These are phyloP conservation scores for Dendrothele bispora DNA, from an alignment of 768 basidiomycete species.

Conservation along the genomic window DNA sequence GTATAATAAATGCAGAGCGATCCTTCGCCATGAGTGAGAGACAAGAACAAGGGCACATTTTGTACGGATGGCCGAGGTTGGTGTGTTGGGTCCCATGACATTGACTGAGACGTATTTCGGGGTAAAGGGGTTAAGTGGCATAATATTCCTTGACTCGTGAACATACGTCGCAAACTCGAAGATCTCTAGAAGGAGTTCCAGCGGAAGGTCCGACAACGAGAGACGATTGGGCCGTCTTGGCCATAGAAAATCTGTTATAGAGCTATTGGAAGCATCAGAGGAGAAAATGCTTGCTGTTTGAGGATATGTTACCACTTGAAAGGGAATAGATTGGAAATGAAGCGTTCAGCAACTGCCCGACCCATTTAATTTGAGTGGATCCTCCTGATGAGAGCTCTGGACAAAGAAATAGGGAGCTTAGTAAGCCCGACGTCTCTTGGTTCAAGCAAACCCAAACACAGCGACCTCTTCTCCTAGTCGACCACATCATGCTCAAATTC, in stretches of 20 bases:
- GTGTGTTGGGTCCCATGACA: slow-evolving; percentile 48
- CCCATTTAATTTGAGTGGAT: too few species aligned
- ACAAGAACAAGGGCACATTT: slow-evolving; percentile 51
- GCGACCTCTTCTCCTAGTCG: too few species aligned
- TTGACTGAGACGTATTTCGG: slow-evolving; percentile 39
- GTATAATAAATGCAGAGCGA: slow-evolving; percentile 45
- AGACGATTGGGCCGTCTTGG: slow-evolving; percentile 16
- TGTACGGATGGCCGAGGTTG: slow-evolving; percentile 43
- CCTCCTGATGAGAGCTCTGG: neutral
- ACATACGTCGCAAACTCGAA: slow-evolving; percentile 56
- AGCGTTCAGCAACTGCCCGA: too few species aligned
- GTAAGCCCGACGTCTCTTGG: neutral
- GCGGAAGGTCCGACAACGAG: slow-evolving; percentile 35
- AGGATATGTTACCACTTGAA: too few species aligned
- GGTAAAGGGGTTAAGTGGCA: slow-evolving; percentile 47
- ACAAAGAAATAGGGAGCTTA: neutral
- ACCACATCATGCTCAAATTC: slow-evolving; percentile 4
- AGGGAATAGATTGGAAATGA: too few species aligned
- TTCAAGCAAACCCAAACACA: neutral
- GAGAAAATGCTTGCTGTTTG: neutral
- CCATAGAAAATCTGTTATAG: neutral
- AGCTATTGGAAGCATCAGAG: neutral
- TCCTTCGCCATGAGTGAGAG: slow-evolving; percentile 44
- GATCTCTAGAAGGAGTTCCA: slow-evolving; percentile 56
- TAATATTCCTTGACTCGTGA: slow-evolving; percentile 40